Conservation (phyloP, 257 asterid genomes). For the Rhazya stricta region DNA sequence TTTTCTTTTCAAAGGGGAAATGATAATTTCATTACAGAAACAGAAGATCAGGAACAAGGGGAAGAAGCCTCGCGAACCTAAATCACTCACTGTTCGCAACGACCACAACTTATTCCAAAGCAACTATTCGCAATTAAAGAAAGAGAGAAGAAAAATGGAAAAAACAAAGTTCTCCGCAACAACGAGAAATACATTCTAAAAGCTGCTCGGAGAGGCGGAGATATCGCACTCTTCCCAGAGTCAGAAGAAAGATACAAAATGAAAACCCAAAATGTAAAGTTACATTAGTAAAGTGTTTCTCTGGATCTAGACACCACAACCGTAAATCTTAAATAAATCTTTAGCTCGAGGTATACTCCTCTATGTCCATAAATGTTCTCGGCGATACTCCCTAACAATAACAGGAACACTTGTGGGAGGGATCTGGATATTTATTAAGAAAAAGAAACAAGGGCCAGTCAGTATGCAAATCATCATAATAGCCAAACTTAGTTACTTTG, state of each 20-base stretch:
- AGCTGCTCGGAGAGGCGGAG: conserved; percentile 71
- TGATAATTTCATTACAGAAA: not conserved
- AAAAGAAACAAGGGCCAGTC: not conserved
- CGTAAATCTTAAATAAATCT: not conserved
- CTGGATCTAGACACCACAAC: not conserved
- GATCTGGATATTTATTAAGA: conserved; percentile 42
- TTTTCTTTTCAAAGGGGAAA: not conserved
- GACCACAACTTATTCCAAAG: not conserved
- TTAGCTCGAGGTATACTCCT: conserved; percentile 10
- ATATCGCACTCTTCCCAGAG: conserved; percentile 66
- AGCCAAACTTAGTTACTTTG: not conserved
- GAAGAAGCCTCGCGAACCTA: not conserved
- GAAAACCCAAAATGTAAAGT: conserved; percentile 19
- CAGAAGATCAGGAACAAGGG: not conserved
- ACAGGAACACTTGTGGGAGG: conserved; percentile 91
- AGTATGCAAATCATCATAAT: not conserved
- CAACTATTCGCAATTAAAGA: not conserved
- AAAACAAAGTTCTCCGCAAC: not conserved
- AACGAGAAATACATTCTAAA: conserved; percentile 26
- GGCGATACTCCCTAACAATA: conserved; percentile 67
- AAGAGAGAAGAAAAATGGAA: not conserved
- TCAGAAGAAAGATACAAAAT: conserved; percentile 28
- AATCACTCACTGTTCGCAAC: too few relatives aligned
- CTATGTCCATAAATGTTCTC: conserved; percentile 62
- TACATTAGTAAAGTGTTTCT: conserved; percentile 11